Percentiles rank a stretch among this genome's conserved stretches.
Evolutionary conservation across 768 basidiomycete species (phyloP).

Genomic region (Russula ochroleuca): DNA sequence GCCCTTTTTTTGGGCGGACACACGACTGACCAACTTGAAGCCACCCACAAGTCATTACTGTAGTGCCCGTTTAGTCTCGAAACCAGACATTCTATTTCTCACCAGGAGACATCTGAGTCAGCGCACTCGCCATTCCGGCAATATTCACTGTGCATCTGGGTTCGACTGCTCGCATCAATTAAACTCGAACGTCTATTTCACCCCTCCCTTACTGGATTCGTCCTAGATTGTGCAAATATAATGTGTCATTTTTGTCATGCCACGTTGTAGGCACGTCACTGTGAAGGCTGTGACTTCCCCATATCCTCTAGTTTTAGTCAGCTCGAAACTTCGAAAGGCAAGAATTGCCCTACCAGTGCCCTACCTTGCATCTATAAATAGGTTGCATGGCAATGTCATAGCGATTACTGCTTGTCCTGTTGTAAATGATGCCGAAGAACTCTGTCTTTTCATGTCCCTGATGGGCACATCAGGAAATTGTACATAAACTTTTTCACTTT

Average conservation of each 20-base stretch:
- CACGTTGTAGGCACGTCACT: constrained; percentile 8
- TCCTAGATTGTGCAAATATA: constrained; percentile 16
- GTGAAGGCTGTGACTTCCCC: constrained; percentile 1
- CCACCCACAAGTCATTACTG: too few species aligned
- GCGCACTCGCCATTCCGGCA: too few species aligned
- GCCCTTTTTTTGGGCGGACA: too few species aligned
- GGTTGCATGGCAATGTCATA: background rate
- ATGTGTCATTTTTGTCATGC: constrained; percentile 12
- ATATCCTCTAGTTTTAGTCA: constrained; percentile 17
- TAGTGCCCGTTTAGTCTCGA: too few species aligned
- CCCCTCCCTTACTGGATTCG: constrained; percentile 3
- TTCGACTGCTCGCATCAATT: background rate
- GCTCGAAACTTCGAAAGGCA: constrained; percentile 2
- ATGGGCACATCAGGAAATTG: too few species aligned
- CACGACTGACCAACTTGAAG: too few species aligned
- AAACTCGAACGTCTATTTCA: constrained; percentile 3
- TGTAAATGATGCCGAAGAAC: background rate
- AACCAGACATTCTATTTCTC: too few species aligned
- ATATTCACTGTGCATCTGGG: too few species aligned
- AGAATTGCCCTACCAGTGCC: too few species aligned
- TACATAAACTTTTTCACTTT: too few species aligned
- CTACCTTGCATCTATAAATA: constrained; percentile 4
- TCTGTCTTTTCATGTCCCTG: background rate
- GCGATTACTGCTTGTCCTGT: background rate
- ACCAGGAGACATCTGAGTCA: too few species aligned